phyloP scores from a whole-genome alignment of 2,329 filamentous ascomycete genomes.

The Aspergillus floridensis region DNA sequence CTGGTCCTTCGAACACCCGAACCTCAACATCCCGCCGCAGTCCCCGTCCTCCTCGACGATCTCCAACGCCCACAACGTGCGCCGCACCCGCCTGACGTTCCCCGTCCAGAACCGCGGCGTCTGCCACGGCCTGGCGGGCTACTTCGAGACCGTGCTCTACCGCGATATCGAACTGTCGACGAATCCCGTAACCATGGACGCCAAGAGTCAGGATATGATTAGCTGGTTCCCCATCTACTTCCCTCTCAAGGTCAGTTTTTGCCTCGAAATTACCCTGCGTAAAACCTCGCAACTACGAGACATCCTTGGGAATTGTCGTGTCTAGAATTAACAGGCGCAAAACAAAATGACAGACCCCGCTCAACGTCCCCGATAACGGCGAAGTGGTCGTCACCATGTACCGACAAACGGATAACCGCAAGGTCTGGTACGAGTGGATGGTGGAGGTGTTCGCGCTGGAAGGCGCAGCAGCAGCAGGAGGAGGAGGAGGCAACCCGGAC shows the following conservation, averaged over 20 bases:
- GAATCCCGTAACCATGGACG: conserved; percentile 85
- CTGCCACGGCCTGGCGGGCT: conserved; percentile 86
- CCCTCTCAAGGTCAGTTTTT: conserved; percentile 72
- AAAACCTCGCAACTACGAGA: too few species aligned
- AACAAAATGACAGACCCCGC: conserved; percentile 61
- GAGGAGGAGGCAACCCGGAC: conserved; percentile 9
- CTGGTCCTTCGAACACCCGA: conserved; percentile 47
- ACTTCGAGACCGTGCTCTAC: conserved; percentile 96
- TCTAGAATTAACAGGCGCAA: neutral
- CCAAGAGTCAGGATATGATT: conserved; percentile 96
- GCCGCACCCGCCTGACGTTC: conserved; percentile 77
- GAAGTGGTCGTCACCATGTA: conserved; percentile 93
- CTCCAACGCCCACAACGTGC: conserved; percentile 85
- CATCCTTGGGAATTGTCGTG: too few species aligned
- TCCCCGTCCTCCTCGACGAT: conserved; percentile 47
- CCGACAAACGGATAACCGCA: conserved; percentile 90
- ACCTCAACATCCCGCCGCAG: conserved; percentile 36
- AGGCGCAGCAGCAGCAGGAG: neutral
- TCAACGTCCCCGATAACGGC: conserved; percentile 79
- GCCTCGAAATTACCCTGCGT: neutral
- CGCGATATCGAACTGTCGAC: conserved; percentile 82
- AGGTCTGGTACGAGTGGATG: conserved; percentile 98
- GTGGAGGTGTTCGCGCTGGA: conserved; percentile 71
- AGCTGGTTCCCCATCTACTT: conserved; percentile 99
- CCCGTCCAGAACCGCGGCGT: conserved; percentile 74